Percentiles rank a stretch among this genome's conserved stretches.
Evolutionary conservation across 2,329 filamentous ascomycete genomes (phyloP).

Genomic region (Colletotrichum lupini): DNA sequence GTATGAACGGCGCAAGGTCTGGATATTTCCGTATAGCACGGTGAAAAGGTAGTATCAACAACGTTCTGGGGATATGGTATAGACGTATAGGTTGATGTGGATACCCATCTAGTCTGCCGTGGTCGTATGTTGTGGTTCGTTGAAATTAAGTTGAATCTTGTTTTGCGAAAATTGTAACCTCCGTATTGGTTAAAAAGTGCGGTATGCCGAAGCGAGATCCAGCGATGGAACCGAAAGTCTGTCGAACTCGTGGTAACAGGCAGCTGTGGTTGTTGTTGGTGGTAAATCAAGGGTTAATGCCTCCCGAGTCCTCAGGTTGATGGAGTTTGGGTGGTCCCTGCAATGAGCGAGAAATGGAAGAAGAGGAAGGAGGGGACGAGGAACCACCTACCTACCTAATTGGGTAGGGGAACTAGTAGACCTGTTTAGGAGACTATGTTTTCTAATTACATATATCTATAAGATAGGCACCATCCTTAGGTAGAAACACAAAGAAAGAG

Average conservation of each 20-base stretch:
- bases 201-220: background rate
- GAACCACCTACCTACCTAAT: constrained; percentile 25
- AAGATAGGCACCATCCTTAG: background rate
- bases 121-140: background rate
- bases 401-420: constrained; percentile 9
- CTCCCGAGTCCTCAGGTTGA: background rate
- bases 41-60: background rate
- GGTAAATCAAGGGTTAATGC: background rate
- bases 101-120: background rate
- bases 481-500: no score
- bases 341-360: background rate
- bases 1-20: background rate
- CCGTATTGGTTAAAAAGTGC: no score
- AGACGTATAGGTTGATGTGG: background rate
- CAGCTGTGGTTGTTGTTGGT: background rate
- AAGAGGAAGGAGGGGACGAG: constrained; percentile 10
- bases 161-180: background rate
- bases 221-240: background rate
- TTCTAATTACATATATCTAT: background rate
- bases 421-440: background rate
- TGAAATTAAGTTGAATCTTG: background rate
- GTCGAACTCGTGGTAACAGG: background rate
- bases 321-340: no score
- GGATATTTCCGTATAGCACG: background rate
- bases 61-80: background rate